phyloP scores from a whole-genome alignment of 176 grass and related monocot species.

The Microstegium vimineum region DNA sequence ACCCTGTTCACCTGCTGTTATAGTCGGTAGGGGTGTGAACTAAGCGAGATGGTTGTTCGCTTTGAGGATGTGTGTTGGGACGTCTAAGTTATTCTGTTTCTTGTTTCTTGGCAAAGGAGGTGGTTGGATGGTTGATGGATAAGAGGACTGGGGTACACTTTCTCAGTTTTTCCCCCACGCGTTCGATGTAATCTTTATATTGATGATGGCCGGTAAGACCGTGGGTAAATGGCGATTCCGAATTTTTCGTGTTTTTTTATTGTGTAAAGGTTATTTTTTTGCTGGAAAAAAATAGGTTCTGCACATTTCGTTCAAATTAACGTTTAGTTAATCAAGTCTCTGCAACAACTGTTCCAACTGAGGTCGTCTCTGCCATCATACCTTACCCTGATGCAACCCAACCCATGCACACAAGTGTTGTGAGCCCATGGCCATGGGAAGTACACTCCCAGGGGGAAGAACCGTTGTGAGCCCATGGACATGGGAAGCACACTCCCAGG shows the following conservation, averaged over 20 bases:
- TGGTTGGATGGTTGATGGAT: not conserved
- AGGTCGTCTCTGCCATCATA: no score
- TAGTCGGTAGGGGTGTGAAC: not conserved
- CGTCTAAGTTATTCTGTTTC: slow-evolving; percentile 5
- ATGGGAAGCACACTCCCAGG: not conserved
- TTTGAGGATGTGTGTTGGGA: slow-evolving; percentile 27
- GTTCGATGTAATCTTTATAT: slow-evolving; percentile 6
- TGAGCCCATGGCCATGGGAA: not conserved
- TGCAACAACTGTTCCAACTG: no score
- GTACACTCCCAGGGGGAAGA: not conserved
- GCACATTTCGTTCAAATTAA: no score
- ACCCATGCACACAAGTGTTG: not conserved
- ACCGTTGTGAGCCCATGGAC: not conserved
- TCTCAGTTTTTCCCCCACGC: slow-evolving; percentile 4
- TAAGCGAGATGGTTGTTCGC: not conserved
- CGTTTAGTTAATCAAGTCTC: no score
- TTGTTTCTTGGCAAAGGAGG: not conserved
- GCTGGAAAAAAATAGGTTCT: no score
- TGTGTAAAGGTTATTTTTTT: not conserved
- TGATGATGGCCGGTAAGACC: not conserved
- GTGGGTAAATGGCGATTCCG: not conserved
- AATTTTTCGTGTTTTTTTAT: slow-evolving; percentile 3
- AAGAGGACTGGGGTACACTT: slow-evolving; percentile 5
- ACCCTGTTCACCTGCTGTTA: not conserved
- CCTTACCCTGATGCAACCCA: no score